Evolutionary conservation across 75 land plant genomes (phyloP).

Genomic region (Sequoia sempervirens): DNA sequence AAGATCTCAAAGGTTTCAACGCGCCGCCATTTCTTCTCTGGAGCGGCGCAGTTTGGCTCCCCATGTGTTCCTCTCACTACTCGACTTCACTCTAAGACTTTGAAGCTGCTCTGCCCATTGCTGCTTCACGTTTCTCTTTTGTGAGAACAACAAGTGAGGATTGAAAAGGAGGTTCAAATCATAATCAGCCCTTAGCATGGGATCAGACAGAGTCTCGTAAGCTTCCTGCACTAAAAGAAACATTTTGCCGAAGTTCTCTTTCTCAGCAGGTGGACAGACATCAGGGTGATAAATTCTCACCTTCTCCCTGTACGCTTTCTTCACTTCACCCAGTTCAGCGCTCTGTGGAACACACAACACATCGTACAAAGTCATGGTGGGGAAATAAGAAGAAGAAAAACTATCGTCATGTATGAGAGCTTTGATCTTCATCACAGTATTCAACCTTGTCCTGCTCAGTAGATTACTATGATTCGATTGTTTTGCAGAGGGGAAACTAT

Average conservation of each 20-base stretch:
- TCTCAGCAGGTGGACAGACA: not conserved
- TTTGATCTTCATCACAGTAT: too few species aligned
- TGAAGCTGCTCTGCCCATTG: not conserved
- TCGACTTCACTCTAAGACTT: not conserved
- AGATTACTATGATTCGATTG: too few species aligned
- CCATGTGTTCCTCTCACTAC: not conserved
- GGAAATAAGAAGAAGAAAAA: too few species aligned
- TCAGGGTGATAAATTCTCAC: not conserved
- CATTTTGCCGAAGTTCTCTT: not conserved
- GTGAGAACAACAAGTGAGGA: not conserved
- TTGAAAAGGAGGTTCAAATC: not conserved
- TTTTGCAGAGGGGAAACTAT: too few species aligned
- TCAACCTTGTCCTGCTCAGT: too few species aligned
- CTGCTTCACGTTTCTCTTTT: not conserved
- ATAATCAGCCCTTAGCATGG: not conserved
- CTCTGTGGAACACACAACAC: too few species aligned
- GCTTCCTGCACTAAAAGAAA: not conserved
- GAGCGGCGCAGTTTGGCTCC: not conserved
- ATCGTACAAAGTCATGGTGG: too few species aligned
- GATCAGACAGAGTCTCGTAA: not conserved
- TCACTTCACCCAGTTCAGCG: too few species aligned
- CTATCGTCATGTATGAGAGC: too few species aligned
- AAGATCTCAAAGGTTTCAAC: too few species aligned
- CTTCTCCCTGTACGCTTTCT: not conserved
- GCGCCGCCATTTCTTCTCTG: not conserved